Base-by-base conservation (phyloP, 345 rosid species). In the Microthlaspi erraticum region DNA sequence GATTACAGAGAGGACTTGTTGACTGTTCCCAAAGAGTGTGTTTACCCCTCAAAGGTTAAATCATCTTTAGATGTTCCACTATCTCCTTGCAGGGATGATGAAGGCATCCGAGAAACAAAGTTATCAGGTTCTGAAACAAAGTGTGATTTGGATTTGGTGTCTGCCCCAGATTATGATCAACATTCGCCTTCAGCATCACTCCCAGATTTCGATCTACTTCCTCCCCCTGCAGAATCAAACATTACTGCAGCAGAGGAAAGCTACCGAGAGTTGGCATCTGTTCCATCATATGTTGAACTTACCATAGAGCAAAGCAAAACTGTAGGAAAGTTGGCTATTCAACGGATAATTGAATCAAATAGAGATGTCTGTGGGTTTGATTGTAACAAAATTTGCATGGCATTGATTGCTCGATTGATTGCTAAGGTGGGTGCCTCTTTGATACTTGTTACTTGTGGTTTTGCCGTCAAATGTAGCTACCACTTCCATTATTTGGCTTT, bases 331-430 rank as follows among this genome's bases (percentile, higher is more conserved):
- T 67, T 86, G 74, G 88, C 96, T 53, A 81, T 91, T 78, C 85
- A 84, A 71, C 86, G 83, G 63, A 89, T 94, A 48, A 76, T 92
- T 73, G 88, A 84, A 70, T 86, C 96, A 57, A 83, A 83, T 87
- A 81, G 80, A 78, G 81, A 73, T 79, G 76, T 85, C 10, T 56
- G 75, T 61, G 86, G 85, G 64, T 73, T 76, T 34, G 86, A 84
- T 65, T 84, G 74, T 77, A 83, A 75, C 63, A 64, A 73, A 77
- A 87, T 62, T 16, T 79, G 84, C 57, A 88, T 88, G 86, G 83
- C 84, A 38, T 72, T 94, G 71, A 87, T 94, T 79, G 84, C 99
- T 59, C 88, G 96, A 43, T 81, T 94, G 77, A 84, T 83, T 71
- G 91, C 93, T 74, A 88, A 87, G 92, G 99, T 89, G 78, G 76